Percentiles rank a stretch among this genome's conserved stretches.
Evolutionary conservation across 139 green algal genomes (phyloP).

Genomic region (Chlorella sp.): DNA sequence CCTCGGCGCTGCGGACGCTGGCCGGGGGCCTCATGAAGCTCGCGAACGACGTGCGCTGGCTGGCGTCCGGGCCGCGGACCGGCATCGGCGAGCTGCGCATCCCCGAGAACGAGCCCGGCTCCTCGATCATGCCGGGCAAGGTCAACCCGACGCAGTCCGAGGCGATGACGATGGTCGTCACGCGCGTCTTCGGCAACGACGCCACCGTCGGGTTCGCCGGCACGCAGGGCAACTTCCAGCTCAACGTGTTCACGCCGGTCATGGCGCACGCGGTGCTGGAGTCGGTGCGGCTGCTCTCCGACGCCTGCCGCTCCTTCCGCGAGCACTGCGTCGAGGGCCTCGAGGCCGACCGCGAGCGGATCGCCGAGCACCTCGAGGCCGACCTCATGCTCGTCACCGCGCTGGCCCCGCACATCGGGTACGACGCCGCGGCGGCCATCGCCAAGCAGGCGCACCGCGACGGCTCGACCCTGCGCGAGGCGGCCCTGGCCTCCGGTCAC

Average conservation of each 20-base stretch:
- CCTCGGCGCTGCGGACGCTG: constrained; percentile 84
- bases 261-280: too few relatives aligned
- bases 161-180: constrained; percentile 83
- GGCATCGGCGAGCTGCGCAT: constrained; percentile 91
- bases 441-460: constrained; percentile 97
- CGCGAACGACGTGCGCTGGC: constrained; percentile 81
- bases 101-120: constrained; percentile 95
- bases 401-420: constrained; percentile 84
- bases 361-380: constrained; percentile 75
- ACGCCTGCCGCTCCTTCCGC: constrained; percentile 58
- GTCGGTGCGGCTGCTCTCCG: constrained; percentile 4
- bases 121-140: constrained; percentile 38
- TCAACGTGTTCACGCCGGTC: constrained; percentile 95
- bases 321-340: constrained; percentile 79
- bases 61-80: constrained; percentile 58
- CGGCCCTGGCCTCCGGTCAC: constrained; percentile 1
- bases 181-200: constrained; percentile 92
- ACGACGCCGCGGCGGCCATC: constrained; percentile 89
- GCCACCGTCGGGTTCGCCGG: constrained; percentile 69
- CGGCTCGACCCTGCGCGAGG: constrained; percentile 47
- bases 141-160: constrained; percentile 99
- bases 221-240: constrained; percentile 85
- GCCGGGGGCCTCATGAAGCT: constrained; percentile 91
- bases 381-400: constrained; percentile 96
- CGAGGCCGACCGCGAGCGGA: constrained; percentile 70